Base-by-base conservation (phyloP, 768 basidiomycete genomes). In the Lactifluus piperatus region DNA sequence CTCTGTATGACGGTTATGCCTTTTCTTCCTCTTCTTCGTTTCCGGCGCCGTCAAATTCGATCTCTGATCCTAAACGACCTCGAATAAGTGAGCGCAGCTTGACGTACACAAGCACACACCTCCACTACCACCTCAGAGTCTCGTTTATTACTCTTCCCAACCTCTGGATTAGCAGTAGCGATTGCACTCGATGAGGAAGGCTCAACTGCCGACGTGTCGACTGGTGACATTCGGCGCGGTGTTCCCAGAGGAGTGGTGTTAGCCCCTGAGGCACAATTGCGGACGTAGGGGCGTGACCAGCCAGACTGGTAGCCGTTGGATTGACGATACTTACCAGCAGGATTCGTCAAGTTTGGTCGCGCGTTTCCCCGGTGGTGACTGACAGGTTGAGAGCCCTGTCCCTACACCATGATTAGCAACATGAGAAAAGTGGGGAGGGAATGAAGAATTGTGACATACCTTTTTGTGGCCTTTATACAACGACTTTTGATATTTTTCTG, bases 401-500 rank as follows among this genome's bases (percentile, higher is more conserved):
- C 51, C 30, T 51, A 27, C 26, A 47, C 26, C 7, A 22, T 26
- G 22, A 45, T 49, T 20, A 54, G 32, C 39, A 48, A 52, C 10
- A 52, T n/a, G 65, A 71, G 54, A 59, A 75, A 74, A 24, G n/a
- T 20, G 10, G 22, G 20, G 22, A 2, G 18, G 34, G 44, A 22
- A 37, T 55, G n/a, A 41, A 41, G 20, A 24, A 22, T 27, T 2
- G 16, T 10, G 10, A 69, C 72, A 57, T 44, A 78, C 79, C 72
- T 60, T 77, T 75, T 87, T 89, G 0, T 82, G 79, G 9, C 89
- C 91, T 67, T 88, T 91, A 70, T 93, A 94, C 57, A 94, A 69
- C 51, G 78, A 74, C 71, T 91, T 91, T 75, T 97, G 83, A 68
- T 97, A 95, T 70, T 95, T 97, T 71, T 97, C 90, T 3, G 90